Evolutionary conservation across 768 basidiomycete genomes (phyloP).

Genomic region (Filobasidium wieringae): DNA sequence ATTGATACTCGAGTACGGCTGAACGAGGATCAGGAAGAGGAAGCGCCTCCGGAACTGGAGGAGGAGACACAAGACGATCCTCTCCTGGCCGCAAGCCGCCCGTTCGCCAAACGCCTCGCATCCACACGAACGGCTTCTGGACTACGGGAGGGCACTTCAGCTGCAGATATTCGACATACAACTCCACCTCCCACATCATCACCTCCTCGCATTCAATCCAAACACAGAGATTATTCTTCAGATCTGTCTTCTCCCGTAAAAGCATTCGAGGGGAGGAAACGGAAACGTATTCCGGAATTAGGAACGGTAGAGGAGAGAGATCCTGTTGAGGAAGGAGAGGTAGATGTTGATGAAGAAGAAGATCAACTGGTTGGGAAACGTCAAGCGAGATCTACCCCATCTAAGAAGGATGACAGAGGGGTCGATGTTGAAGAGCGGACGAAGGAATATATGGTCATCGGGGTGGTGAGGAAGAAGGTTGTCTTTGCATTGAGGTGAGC

Average conservation of each 20-base stretch:
- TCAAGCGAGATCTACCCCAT: background rate
- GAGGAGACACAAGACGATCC: background rate
- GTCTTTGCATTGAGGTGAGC: constrained; percentile 36
- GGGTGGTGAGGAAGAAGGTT: constrained; percentile 32
- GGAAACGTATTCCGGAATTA: background rate
- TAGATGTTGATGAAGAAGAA: constrained; percentile 4
- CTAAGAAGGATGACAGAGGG: background rate
- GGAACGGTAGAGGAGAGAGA: background rate
- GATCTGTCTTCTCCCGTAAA: constrained; percentile 20
- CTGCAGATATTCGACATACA: no score
- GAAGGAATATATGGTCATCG: constrained; percentile 33
- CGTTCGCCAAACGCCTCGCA: constrained; percentile 8
- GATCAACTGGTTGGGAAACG: background rate
- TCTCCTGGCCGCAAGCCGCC: background rate
- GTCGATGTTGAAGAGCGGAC: constrained; percentile 10
- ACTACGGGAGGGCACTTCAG: no score
- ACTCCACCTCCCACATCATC: constrained; percentile 10
- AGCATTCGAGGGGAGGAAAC: background rate
- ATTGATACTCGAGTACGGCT: no score
- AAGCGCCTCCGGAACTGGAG: background rate
- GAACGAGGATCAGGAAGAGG: background rate
- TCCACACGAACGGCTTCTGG: no score
- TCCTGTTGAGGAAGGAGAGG: background rate
- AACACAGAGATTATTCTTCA: constrained; percentile 30
- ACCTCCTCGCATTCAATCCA: constrained; percentile 13